These are phyloP conservation scores for Saccharomycopsis sp. DNA, from an alignment of 805 yeast genomes.

Conservation along the genomic window DNA sequence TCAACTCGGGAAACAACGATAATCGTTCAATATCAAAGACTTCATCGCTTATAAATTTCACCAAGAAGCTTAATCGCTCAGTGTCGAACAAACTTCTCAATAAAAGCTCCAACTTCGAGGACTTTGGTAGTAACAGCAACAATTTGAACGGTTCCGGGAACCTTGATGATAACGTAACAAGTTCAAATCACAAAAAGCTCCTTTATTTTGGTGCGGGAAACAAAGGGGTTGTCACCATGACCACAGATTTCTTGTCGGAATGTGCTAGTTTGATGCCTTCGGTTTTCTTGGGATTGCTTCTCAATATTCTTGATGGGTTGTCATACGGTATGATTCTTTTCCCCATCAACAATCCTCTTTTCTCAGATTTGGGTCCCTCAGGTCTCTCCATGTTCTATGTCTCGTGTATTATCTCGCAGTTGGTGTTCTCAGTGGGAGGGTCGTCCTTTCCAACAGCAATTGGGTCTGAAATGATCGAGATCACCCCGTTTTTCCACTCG, in stretches of 20 bases:
- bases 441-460: conserved; percentile 86
- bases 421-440: conserved; percentile 84
- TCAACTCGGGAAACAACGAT: conserved; percentile 13
- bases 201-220: background rate
- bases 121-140: background rate
- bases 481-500: conserved; percentile 96
- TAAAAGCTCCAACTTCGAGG: background rate
- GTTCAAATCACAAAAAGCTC: background rate
- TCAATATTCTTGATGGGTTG: conserved; percentile 86
- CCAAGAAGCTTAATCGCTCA: conserved; percentile 19
- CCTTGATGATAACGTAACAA: background rate
- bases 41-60: conserved; percentile 20
- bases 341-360: conserved; percentile 77
- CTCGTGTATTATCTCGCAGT: conserved; percentile 83
- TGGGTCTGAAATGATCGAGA: conserved; percentile 98
- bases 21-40: conserved; percentile 9
- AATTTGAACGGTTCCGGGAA: background rate
- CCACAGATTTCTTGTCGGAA: conserved; percentile 1
- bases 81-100: conserved; percentile 18
- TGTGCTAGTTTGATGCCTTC: conserved; percentile 44
- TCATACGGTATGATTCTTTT: conserved; percentile 98
- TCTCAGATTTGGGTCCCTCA: conserved; percentile 73
- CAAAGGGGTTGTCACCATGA: background rate
- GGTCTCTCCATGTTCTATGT: conserved; percentile 94
- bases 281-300: conserved; percentile 73